Percentiles rank a stretch among this genome's conserved stretches.
phyloP scores from a whole-genome alignment of 1,139 yeast genomes.

The Suhomyces yuchorum region DNA sequence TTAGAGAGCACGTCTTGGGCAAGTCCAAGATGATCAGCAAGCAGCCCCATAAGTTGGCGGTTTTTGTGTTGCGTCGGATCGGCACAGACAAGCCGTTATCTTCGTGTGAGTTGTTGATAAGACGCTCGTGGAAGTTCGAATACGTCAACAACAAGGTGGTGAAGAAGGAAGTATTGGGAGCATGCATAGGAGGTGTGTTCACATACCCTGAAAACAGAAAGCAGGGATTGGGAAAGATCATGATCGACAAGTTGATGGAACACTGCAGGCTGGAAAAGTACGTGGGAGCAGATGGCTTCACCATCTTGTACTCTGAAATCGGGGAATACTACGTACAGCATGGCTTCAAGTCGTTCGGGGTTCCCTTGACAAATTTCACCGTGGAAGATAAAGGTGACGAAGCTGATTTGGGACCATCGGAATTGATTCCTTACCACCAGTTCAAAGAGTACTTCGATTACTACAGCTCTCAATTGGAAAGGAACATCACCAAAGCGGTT shows the following conservation, averaged over 20 bases:
- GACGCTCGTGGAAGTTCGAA: conserved; percentile 33
- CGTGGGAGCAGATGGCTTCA: conserved; percentile 43
- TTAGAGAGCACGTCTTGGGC: conserved; percentile 51
- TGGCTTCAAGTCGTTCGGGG: conserved; percentile 58
- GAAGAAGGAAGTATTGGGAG: conserved; percentile 21
- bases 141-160: conserved; percentile 22
- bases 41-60: conserved; percentile 27
- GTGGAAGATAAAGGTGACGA: conserved; percentile 12
- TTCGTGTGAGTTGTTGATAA: conserved; percentile 41
- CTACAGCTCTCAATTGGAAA: conserved; percentile 25
- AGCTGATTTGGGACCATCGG: conserved; percentile 13
- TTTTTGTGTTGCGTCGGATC: conserved; percentile 32
- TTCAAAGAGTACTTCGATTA: conserved; percentile 30
- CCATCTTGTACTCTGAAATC: conserved; percentile 68
- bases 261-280: conserved; percentile 21
- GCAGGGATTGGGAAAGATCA: conserved; percentile 61
- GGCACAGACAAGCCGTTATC: conserved; percentile 28
- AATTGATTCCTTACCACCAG: conserved; percentile 33
- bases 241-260: conserved; percentile 55
- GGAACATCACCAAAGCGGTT: conserved; percentile 22
- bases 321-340: conserved; percentile 63
- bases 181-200: conserved; percentile 37
- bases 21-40: conserved; percentile 33
- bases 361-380: conserved; percentile 37
- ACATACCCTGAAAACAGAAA: conserved; percentile 61